These are phyloP conservation scores for Cyclotella cryptica DNA, from an alignment of 108 stramenopile genomes.

Conservation along the genomic window DNA sequence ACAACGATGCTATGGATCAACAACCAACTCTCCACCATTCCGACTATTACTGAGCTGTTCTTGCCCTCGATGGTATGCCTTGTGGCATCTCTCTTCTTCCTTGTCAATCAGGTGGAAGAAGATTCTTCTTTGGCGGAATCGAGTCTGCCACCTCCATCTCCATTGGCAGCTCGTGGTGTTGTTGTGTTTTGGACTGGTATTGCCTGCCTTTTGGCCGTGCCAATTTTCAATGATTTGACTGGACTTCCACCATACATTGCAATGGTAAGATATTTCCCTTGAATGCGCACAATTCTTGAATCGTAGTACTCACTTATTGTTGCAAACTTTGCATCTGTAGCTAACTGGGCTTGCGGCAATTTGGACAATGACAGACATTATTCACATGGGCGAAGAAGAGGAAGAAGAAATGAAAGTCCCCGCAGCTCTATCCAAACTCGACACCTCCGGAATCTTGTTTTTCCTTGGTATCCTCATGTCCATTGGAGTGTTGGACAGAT, in stretches of 20 bases:
- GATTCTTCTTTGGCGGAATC: constrained; percentile 58
- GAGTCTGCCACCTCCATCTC: constrained; percentile 65
- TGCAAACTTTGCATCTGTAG: constrained; percentile 1
- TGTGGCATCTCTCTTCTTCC: constrained; percentile 80
- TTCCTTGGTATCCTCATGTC: constrained; percentile 96
- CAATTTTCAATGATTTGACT: constrained; percentile 90
- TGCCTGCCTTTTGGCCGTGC: constrained; percentile 82
- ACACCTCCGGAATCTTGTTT: constrained; percentile 92
- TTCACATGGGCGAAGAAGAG: constrained; percentile 93
- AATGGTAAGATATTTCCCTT: constrained; percentile 57
- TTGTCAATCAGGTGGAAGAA: constrained; percentile 87
- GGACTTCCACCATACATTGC: constrained; percentile 94
- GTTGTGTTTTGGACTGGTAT: constrained; percentile 93
- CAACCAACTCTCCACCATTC: constrained; percentile 87
- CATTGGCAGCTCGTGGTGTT: constrained; percentile 83
- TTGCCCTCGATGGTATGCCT: constrained; percentile 89
- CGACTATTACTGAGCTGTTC: constrained; percentile 89
- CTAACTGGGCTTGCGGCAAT: constrained; percentile 93
- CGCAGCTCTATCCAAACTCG: constrained; percentile 81
- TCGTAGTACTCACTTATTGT: background rate
- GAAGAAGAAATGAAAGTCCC: constrained; percentile 83
- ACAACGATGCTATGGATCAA: constrained; percentile 98
- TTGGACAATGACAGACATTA: constrained; percentile 94
- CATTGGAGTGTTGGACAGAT: constrained; percentile 93
- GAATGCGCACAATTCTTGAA: too few species aligned